Evolutionary conservation across 1,139 yeast species (phyloP).

Genomic region (Taiozyma sp.): DNA sequence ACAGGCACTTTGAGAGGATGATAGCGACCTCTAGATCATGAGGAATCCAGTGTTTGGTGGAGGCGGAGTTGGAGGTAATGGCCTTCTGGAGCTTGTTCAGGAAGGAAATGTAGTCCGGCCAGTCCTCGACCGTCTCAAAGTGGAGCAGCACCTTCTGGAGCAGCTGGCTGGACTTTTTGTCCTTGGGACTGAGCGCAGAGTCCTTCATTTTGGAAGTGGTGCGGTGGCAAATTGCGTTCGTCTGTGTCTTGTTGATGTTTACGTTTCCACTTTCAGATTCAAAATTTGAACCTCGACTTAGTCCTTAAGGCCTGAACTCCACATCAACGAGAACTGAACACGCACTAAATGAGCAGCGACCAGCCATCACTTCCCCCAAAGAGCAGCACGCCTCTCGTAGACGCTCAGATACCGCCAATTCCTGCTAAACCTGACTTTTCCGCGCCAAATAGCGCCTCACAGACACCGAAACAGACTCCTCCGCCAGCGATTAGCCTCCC

Average conservation of each 20-base stretch:
- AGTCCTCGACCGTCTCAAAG: constrained; percentile 87
- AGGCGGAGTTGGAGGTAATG: constrained; percentile 37
- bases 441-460: background rate
- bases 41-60: constrained; percentile 47
- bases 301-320: background rate
- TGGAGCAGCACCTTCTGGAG: constrained; percentile 70
- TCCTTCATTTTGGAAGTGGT: background rate
- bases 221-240: background rate
- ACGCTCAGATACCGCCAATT: constrained; percentile 4
- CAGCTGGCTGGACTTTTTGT: constrained; percentile 59
- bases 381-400: background rate
- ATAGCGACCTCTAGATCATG: constrained; percentile 46
- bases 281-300: background rate
- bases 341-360: background rate
- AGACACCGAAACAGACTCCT: background rate
- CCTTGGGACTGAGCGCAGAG: constrained; percentile 41
- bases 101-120: constrained; percentile 98
- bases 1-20: constrained; percentile 58
- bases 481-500: constrained; percentile 14
- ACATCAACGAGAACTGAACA: background rate
- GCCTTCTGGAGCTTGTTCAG: constrained; percentile 75
- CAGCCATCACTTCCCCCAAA: constrained; percentile 19
- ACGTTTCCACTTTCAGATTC: background rate
- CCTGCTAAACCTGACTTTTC: constrained; percentile 9
- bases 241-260: background rate